Conservation (phyloP, 2,329 filamentous ascomycete genomes). For the Aureobasidium pullulans region DNA sequence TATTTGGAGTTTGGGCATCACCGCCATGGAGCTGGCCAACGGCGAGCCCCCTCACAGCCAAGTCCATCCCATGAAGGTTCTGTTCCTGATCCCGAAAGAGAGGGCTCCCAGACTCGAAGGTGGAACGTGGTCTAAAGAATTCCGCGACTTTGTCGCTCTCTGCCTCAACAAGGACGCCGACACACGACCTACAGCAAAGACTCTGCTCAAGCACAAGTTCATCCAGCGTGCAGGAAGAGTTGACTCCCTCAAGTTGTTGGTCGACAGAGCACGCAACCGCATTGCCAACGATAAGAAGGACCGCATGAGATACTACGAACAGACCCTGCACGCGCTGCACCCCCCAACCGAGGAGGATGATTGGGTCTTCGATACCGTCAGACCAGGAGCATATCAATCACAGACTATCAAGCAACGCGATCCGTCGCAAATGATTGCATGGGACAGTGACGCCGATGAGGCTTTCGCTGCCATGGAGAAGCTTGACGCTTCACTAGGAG, state of each 20-base stretch:
- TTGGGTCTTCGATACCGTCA: conserved; percentile 95
- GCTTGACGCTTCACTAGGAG: conserved; percentile 39
- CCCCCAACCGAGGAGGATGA: conserved; percentile 66
- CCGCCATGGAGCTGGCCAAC: conserved; percentile 79
- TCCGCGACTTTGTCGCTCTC: conserved; percentile 86
- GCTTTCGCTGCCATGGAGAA: conserved; percentile 32
- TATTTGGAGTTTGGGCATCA: conserved; percentile 89
- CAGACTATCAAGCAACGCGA: conserved; percentile 43
- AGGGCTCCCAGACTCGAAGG: conserved; percentile 78
- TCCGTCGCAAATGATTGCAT: conserved; percentile 38
- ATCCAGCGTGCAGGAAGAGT: conserved; percentile 80
- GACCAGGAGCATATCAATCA: conserved; percentile 54
- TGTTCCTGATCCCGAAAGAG: conserved; percentile 87
- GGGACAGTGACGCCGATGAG: conserved; percentile 24
- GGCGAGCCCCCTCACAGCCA: conserved; percentile 83
- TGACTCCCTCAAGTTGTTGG: conserved; percentile 79
- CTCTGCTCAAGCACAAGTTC: conserved; percentile 81
- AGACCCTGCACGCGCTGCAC: conserved; percentile 56
- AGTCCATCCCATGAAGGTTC: conserved; percentile 87
- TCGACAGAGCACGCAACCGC: conserved; percentile 74
- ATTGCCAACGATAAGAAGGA: conserved; percentile 60
- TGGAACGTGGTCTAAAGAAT: conserved; percentile 66
- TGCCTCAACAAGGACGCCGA: conserved; percentile 92
- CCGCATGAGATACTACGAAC: conserved; percentile 83
- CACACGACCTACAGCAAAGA: conserved; percentile 72